Percentiles rank a stretch among this genome's conserved stretches.
Evolutionary conservation across 345 rosid species (phyloP).

Genomic region (Eucalyptus polybractea): DNA sequence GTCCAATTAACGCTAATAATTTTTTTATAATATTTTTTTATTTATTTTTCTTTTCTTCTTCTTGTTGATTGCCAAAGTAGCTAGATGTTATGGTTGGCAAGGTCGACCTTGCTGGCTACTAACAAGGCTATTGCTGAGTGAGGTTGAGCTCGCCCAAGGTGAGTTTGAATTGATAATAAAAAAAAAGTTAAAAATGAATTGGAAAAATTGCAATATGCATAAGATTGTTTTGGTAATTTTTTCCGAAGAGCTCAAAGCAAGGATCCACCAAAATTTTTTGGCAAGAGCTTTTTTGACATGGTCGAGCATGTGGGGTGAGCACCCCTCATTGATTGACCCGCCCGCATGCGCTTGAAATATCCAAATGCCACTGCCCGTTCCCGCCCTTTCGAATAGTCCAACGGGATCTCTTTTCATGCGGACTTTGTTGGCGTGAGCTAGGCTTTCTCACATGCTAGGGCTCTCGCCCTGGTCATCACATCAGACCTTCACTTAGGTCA

Average conservation of each 20-base stretch:
- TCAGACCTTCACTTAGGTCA: not conserved
- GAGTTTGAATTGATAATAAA: too few species aligned
- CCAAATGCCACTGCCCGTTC: not conserved
- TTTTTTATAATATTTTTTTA: too few species aligned
- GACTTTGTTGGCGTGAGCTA: not conserved
- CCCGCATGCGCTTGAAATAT: not conserved
- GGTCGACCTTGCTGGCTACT: too few species aligned
- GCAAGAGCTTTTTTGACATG: not conserved
- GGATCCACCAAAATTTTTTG: accelerated
- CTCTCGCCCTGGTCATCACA: not conserved
- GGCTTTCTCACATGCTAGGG: not conserved
- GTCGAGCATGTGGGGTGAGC: not conserved
- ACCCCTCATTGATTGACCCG: not conserved
- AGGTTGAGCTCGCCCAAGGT: too few species aligned
- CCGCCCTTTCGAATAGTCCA: not conserved
- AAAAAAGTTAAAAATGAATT: too few species aligned
- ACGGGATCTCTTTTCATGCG: not conserved
- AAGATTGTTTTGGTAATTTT: too few species aligned
- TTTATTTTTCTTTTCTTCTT: too few species aligned
- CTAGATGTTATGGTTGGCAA: accelerated
- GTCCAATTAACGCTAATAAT: accelerated
- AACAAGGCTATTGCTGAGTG: accelerated
- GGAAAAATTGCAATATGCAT: too few species aligned
- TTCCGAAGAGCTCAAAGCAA: accelerated
- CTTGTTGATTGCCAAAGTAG: accelerated